Evolutionary conservation across 441 rosid genomes (phyloP).

Genomic region (Sinapis alba): DNA sequence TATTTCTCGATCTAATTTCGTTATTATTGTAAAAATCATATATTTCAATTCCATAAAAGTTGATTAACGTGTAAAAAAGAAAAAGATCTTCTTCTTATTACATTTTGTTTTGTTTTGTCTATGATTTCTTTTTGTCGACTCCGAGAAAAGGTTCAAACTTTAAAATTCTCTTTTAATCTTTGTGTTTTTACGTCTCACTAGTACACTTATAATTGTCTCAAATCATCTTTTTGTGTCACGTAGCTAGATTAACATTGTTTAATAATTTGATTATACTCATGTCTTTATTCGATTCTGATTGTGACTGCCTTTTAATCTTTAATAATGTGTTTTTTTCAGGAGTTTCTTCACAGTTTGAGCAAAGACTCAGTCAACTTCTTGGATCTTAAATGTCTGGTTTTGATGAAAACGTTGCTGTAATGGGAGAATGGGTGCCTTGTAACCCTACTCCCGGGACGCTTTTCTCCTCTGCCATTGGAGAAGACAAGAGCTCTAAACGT

Average conservation of each 20-base stretch:
- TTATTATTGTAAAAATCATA: constrained; percentile 22
- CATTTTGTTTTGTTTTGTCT: neutral
- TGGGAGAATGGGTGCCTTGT: constrained; percentile 78
- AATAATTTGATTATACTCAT: neutral
- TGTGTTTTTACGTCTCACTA: constrained; percentile 3
- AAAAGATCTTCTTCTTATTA: constrained; percentile 2
- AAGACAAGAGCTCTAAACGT: constrained; percentile 55
- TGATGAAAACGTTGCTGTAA: constrained; percentile 70
- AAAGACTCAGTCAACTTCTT: constrained; percentile 32
- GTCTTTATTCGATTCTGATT: constrained; percentile 6
- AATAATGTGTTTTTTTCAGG: constrained; percentile 3
- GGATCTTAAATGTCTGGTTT: constrained; percentile 64
- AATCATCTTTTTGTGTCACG: neutral
- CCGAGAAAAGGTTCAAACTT: constrained; percentile 21
- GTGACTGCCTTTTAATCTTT: neutral
- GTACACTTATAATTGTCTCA: constrained; percentile 9
- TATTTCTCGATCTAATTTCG: neutral
- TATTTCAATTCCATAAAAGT: constrained; percentile 23
- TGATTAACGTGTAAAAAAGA: constrained; percentile 26
- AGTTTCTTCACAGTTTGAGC: constrained; percentile 18
- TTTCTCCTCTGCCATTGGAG: constrained; percentile 51
- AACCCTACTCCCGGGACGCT: constrained; percentile 66
- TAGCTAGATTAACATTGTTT: neutral
- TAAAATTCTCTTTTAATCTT: neutral
- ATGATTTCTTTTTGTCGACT: neutral